phyloP scores from a whole-genome alignment of 2,329 filamentous ascomycete species.

The Trematosphaeria pertusa region DNA sequence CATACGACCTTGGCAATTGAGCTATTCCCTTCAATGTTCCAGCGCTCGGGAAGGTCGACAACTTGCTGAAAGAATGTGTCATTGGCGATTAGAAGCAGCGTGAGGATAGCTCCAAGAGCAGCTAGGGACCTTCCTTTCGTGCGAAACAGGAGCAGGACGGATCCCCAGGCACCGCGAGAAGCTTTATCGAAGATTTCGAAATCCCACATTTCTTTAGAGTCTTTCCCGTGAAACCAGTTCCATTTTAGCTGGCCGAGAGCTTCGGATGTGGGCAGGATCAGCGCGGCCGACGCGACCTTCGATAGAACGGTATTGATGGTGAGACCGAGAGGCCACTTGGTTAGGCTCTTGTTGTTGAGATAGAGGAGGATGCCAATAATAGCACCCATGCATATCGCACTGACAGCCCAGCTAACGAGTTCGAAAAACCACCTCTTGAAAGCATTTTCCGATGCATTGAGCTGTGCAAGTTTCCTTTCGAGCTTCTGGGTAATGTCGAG shows the following conservation, averaged over 20 bases:
- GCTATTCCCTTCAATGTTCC: constrained; percentile 16
- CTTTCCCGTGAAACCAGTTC: constrained; percentile 32
- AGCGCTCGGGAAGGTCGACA: constrained; percentile 18
- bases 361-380: constrained; percentile 43
- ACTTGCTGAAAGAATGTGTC: constrained; percentile 44
- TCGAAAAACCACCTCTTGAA: constrained; percentile 39
- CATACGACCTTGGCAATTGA: constrained; percentile 16
- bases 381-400: constrained; percentile 41
- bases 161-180: constrained; percentile 30
- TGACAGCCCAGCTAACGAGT: constrained; percentile 33
- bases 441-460: constrained; percentile 26
- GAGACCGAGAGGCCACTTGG: constrained; percentile 38
- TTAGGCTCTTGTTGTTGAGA: constrained; percentile 35
- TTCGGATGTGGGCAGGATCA: constrained; percentile 34
- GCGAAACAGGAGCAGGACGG: constrained; percentile 23
- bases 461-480: constrained; percentile 30
- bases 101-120: constrained; percentile 27
- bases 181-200: constrained; percentile 44
- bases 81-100: constrained; percentile 25
- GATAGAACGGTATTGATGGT: constrained; percentile 30
- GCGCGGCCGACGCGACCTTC: constrained; percentile 32
- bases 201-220: constrained; percentile 28
- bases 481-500: constrained; percentile 26
- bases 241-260: constrained; percentile 43
- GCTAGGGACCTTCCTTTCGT: constrained; percentile 29